Evolutionary conservation across 2,329 filamentous ascomycete species (phyloP), one percentile per base, ranked within the genome.

Genomic region (Leptosphaerulina australis): DNA sequence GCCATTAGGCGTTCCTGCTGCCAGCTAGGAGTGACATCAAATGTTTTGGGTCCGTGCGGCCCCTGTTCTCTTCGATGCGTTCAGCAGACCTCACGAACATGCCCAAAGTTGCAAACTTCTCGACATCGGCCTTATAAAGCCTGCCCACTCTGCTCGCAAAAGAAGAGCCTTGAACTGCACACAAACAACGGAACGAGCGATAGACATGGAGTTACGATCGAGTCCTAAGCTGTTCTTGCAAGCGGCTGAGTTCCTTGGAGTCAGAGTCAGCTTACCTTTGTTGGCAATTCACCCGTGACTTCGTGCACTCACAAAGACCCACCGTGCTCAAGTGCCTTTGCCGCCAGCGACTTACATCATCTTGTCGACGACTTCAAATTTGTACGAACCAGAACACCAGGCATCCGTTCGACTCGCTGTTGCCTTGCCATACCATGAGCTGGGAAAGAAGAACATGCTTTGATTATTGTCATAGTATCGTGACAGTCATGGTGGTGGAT

Each of bases 251-350:
- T 33, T 22, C 26, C 28, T 35, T 28, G 35, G 47, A 29, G 35
- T 44, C 47, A 35, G 39, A 14, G 40, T 50, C 40, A 50, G 47
- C 47, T 45, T 50, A 50, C 47, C 17, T 11, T 22, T 29, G 29
- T n/a, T 47, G 29, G 34, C 36, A 21, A 14, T 36, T 30, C 29
- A 30, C 25, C 30, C 36, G 18, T 41, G 30, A 36, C 30, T 22
- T 35, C 11, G n/a, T 14, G 21, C 14, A 21, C 12, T 17, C 29
- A 20, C 12, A 12, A 30, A 37, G 24, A 41, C 24, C 37, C 31
- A 36, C 45, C 2, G 17, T 7, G 22, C 20, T 38, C 30, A 36
- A 22, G 14, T 4, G 14, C n/a, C 11, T 6, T 25, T 11, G 17
- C n/a, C 14, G n/a, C 17, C 17, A 25, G 6, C 11, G 24, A 5